Percentiles rank a stretch among this genome's conserved stretches.
Evolutionary conservation across 2,329 filamentous ascomycete genomes (phyloP).

Genomic region (Penicillium decumbens): DNA sequence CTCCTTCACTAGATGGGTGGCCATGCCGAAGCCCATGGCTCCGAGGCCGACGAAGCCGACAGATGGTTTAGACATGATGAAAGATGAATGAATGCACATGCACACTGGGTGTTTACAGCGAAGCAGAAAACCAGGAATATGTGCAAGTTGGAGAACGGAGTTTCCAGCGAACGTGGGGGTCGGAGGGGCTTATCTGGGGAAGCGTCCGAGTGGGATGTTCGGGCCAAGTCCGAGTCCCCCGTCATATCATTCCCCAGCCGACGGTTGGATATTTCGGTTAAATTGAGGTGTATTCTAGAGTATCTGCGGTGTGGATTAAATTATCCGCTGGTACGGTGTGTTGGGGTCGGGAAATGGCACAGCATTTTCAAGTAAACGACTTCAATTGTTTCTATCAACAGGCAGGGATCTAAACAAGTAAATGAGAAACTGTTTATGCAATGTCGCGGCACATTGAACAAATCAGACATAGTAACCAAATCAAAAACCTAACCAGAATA

Average conservation of each 20-base stretch:
- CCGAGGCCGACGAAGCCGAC: slow-evolving; percentile 70
- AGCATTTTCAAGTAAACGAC: background rate
- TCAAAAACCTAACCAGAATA: background rate
- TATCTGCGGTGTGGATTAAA: background rate
- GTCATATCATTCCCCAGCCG: background rate
- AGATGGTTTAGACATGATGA: slow-evolving; percentile 44
- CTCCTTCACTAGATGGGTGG: slow-evolving; percentile 63
- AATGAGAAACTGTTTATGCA: background rate
- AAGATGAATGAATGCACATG: background rate
- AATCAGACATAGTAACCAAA: no score
- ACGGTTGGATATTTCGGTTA: background rate
- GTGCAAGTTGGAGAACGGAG: background rate
- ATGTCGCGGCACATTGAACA: background rate
- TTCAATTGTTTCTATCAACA: background rate
- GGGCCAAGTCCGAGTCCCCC: slow-evolving; percentile 16
- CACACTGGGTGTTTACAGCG: background rate
- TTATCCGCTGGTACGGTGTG: background rate
- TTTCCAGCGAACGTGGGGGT: slow-evolving; percentile 9
- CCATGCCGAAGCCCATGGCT: slow-evolving; percentile 80
- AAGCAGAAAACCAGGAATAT: background rate
- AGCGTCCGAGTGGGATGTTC: slow-evolving; percentile 13
- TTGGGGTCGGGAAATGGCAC: background rate
- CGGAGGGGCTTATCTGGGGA: slow-evolving; percentile 16
- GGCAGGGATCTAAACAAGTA: background rate
- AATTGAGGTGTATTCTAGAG: background rate